phyloP scores from a whole-genome alignment of 768 basidiomycete species.

The Leccinellum luteum region DNA sequence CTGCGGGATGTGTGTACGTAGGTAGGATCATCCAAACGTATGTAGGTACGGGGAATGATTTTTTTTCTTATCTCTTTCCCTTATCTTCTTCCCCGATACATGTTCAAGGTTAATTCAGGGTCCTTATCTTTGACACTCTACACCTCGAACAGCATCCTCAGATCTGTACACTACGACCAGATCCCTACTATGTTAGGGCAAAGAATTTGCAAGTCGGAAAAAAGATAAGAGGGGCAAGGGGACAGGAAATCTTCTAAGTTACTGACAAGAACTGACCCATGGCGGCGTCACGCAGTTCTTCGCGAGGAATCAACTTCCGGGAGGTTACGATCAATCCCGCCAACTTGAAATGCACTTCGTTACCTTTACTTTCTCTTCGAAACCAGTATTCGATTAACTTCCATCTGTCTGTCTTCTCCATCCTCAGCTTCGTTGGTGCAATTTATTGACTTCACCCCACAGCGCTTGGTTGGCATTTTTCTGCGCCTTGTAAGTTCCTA shows the following conservation, averaged over 20 bases:
- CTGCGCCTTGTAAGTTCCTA: slow-evolving; percentile 40
- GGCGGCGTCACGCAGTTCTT: slow-evolving; percentile 6
- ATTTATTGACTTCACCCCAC: slow-evolving; percentile 9
- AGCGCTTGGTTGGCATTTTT: slow-evolving; percentile 45
- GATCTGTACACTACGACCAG: neutral
- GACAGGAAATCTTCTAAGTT: neutral
- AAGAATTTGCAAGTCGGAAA: neutral
- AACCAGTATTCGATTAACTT: slow-evolving; percentile 49
- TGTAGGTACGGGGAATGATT: too few species aligned
- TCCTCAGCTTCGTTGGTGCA: neutral
- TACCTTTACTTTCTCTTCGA: slow-evolving; percentile 49
- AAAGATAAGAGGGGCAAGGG: neutral
- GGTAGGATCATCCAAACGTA: too few species aligned
- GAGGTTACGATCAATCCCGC: slow-evolving; percentile 40
- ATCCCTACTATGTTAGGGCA: neutral
- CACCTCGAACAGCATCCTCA: neutral
- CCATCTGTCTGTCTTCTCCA: slow-evolving; percentile 39
- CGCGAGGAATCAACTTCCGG: slow-evolving; percentile 4
- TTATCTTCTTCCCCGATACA: too few species aligned
- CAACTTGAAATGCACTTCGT: slow-evolving; percentile 50
- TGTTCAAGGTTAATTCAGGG: neutral
- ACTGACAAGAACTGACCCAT: neutral
- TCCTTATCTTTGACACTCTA: slow-evolving; percentile 37
- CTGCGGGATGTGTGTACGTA: too few species aligned
- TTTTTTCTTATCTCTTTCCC: too few species aligned